Conservation (phyloP, 179 eudicot genomes). For the Nepenthes alata region DNA sequence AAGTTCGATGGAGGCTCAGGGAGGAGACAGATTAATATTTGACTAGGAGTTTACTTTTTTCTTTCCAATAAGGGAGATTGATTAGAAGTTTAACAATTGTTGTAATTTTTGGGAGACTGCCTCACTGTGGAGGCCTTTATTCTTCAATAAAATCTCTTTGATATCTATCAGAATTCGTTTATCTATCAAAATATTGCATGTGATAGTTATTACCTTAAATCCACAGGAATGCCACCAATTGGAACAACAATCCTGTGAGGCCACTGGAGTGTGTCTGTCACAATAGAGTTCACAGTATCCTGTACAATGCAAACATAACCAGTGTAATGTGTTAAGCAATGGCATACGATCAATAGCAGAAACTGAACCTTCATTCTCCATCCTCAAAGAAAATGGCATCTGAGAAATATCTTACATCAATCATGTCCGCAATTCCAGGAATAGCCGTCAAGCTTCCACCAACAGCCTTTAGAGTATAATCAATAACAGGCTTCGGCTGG, state of each 20-base stretch:
- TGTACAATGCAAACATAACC: slow-evolving; percentile 13
- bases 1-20: no score
- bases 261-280: slow-evolving; percentile 79
- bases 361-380: background rate
- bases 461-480: slow-evolving; percentile 76
- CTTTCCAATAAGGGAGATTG: no score
- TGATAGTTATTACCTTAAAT: slow-evolving; percentile 38
- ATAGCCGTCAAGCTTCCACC: slow-evolving; percentile 94
- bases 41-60: no score
- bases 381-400: background rate
- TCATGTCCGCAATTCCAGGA: slow-evolving; percentile 92
- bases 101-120: no score
- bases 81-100: no score
- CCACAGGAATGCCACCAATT: slow-evolving; percentile 62
- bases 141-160: no score
- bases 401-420: slow-evolving; percentile 48
- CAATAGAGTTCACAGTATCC: slow-evolving; percentile 86
- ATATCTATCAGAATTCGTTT: no score
- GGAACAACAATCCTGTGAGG: slow-evolving; percentile 98
- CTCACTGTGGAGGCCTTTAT: no score
- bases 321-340: slow-evolving; percentile 2
- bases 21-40: no score
- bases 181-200: no score
- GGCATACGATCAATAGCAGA: background rate
- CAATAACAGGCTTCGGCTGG: slow-evolving; percentile 91